Evolutionary conservation across 495 filamentous ascomycete genomes (phyloP).

Genomic region (Xylaria cubensis): DNA sequence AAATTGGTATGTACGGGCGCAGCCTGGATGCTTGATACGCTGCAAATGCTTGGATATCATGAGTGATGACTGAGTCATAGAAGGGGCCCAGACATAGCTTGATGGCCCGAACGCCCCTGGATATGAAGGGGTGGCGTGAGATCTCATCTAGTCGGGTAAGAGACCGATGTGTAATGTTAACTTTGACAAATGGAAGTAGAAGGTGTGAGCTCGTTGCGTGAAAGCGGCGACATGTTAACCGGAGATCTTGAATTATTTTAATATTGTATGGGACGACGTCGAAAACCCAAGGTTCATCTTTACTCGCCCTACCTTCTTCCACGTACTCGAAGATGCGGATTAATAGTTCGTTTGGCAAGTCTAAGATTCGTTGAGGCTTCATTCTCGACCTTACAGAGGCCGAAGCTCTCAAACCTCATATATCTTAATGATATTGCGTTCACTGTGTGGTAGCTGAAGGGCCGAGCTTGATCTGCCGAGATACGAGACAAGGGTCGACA

Average conservation of each 20-base stretch:
- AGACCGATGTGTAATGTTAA: not conserved
- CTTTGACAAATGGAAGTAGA: not conserved
- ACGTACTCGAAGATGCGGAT: not conserved
- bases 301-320: not conserved
- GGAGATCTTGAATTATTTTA: not conserved
- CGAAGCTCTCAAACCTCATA: not conserved
- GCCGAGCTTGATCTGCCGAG: not conserved
- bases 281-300: too few relatives aligned
- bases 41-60: not conserved
- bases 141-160: not conserved
- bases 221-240: constrained; percentile 10
- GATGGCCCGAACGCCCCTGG: constrained; percentile 1
- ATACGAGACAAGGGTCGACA: too few relatives aligned
- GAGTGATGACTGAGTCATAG: not conserved
- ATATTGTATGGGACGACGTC: not conserved
- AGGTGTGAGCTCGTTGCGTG: not conserved
- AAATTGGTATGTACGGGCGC: not conserved
- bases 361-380: not conserved
- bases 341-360: constrained; percentile 4
- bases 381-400: not conserved
- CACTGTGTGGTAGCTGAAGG: not conserved
- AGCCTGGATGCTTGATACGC: not conserved
- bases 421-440: not conserved
- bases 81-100: not conserved
- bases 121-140: constrained; percentile 14